Evolutionary conservation across 208 protist species (phyloP), one percentile per base, ranked within the genome.

Genomic region (Trypanosoma avium): DNA sequence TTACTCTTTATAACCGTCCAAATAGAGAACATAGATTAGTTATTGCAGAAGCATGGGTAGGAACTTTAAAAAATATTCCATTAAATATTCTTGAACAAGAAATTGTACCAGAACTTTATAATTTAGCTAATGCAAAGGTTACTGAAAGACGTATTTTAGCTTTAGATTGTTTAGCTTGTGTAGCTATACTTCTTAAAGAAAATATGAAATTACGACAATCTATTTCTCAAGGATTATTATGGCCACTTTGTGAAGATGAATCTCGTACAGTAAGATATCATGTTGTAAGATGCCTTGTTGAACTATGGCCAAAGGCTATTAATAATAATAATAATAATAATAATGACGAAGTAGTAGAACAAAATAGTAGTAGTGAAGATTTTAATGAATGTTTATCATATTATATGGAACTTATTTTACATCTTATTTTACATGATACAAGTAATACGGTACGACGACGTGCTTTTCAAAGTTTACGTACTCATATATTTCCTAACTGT

Each of bases 21-120:
- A 77, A 43, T 33, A 17, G 45, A 6, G 73, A 81, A 59, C 69
- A 84, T 48, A 63, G 82, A 10, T 52, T 60, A 0, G 58, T 70
- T 19, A 66, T 86, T 12, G 78, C 71, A 47, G 70, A 76, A 30
- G 81, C 79, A 53, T 93, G 80, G 77, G 67, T 75, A 22, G 67
- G 65, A 27, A 73, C 79, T 6, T 69, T 82, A n/a, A 67, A 72
- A 29, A 54, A 75, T 15, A 10, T 30, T 7, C 32, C 66, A 2
- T 43, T 33, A 33, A 61, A 70, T 26, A 36, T 73, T 36, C 68
- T 89, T 29, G 72, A 89, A 54, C 67, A 81, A 46, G 86, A 86
- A 66, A 49, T 90, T 15, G 77, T 88, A 27, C 78, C 82, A 10
- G 77, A 90, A 57, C 63, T 90, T 27, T 90, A 84, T 72, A 77